Evolutionary conservation across 805 yeast genomes (phyloP).

Genomic region (Lipomyces mesembrius): DNA sequence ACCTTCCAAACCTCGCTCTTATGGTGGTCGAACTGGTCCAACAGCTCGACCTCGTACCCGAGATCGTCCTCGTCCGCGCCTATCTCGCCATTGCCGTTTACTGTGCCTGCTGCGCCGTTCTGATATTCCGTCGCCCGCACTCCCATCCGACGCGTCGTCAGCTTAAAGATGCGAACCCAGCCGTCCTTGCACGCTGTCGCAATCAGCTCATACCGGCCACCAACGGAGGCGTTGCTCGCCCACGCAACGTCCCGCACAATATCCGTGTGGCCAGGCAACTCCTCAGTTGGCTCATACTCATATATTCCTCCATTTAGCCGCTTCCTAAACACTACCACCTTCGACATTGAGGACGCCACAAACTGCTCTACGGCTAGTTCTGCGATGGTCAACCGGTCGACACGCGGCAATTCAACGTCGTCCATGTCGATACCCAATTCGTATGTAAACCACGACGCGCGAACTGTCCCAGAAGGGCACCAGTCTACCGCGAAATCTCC

Average conservation of each 20-base stretch:
- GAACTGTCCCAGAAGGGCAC: conserved; percentile 30
- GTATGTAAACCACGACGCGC: conserved; percentile 2
- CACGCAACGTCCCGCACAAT: conserved; percentile 34
- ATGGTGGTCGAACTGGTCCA: conserved; percentile 76
- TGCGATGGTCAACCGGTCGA: conserved; percentile 74
- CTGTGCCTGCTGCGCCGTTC: conserved; percentile 26
- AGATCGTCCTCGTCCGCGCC: conserved; percentile 31
- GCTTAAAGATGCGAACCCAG: conserved; percentile 79
- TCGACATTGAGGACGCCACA: conserved; percentile 83
- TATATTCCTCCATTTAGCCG: conserved; percentile 57
- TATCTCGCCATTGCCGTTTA: conserved; percentile 2
- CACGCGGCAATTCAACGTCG: conserved; percentile 10
- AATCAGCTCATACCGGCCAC: conserved; percentile 79
- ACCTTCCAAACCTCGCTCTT: conserved; percentile 95
- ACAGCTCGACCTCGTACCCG: conserved; percentile 55
- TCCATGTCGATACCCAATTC: background rate
- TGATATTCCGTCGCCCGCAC: conserved; percentile 11
- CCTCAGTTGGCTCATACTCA: conserved; percentile 28
- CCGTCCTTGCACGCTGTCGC: conserved; percentile 99
- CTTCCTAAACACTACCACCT: conserved; percentile 74
- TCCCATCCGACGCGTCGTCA: conserved; percentile 44
- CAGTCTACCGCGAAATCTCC: conserved; percentile 30
- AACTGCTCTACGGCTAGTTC: conserved; percentile 78
- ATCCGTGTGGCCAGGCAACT: conserved; percentile 69
- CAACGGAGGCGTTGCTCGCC: conserved; percentile 40